Conservation (phyloP, 116 monocot genomes). For the Phalaenopsis hybrid region DNA sequence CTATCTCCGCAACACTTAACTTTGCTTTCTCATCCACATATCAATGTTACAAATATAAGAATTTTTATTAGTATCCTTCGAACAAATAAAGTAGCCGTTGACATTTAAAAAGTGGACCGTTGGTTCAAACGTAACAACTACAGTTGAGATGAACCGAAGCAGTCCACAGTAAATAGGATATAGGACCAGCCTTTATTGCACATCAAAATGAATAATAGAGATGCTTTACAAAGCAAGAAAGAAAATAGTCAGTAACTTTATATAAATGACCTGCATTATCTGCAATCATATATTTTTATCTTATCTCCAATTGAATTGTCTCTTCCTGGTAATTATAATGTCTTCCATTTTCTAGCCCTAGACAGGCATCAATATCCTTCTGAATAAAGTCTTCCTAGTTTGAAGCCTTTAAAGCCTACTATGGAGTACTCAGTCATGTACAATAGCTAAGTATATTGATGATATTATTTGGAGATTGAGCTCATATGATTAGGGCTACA, state of each 20-base stretch:
- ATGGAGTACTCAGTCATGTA: background rate
- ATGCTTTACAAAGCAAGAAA: background rate
- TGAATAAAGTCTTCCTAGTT: background rate
- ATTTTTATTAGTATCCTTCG: too few relatives aligned
- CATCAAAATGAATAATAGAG: background rate
- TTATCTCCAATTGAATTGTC: conserved; percentile 3
- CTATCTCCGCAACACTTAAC: background rate
- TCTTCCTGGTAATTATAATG: background rate
- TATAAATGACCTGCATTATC: background rate
- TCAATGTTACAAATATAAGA: background rate
- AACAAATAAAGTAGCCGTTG: too few relatives aligned
- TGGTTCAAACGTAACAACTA: background rate
- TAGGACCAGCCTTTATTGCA: background rate
- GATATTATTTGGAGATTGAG: background rate
- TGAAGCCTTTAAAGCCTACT: background rate
- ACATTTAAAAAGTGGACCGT: too few relatives aligned
- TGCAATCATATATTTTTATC: background rate
- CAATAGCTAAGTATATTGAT: background rate
- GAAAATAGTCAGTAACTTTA: background rate
- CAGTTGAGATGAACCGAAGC: background rate
- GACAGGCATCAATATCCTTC: background rate
- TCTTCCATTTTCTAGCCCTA: background rate
- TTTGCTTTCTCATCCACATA: background rate
- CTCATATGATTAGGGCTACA: too few relatives aligned
- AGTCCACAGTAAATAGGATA: background rate